Conservation (phyloP, 140 eudicot genomes). For the Cichorium intybus region DNA sequence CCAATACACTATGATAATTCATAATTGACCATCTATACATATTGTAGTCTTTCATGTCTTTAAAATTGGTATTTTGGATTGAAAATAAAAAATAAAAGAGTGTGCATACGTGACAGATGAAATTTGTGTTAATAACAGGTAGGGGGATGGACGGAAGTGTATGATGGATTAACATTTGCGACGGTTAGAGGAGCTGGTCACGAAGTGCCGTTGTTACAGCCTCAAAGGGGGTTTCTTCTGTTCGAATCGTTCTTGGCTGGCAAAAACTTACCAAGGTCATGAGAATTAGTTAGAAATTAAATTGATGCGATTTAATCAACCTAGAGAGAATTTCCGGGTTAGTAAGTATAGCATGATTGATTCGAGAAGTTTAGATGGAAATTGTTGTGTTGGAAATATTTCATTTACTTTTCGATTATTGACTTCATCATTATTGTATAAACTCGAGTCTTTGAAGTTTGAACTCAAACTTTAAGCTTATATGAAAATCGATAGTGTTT, state of each 20-base stretch:
- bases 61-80: too few species aligned
- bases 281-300: constrained; percentile 1
- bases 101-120: not conserved
- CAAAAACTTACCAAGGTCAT: constrained; percentile 59
- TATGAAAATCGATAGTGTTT: not conserved
- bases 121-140: constrained; percentile 42
- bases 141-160: constrained; percentile 95
- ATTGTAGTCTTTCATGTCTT: too few species aligned
- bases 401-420: not conserved
- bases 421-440: not conserved
- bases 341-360: constrained; percentile 36
- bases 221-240: constrained; percentile 55
- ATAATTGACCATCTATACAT: too few species aligned
- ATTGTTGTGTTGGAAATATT: constrained; percentile 3
- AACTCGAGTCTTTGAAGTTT: not conserved
- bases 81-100: not conserved
- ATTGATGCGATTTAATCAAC: constrained; percentile 3
- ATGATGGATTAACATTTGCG: constrained; percentile 85
- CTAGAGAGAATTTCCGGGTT: constrained; percentile 20
- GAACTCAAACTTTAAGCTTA: not conserved
- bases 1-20: not conserved
- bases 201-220: constrained; percentile 86
- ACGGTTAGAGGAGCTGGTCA: constrained; percentile 97
- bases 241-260: constrained; percentile 64
- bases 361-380: constrained; percentile 14